Evolutionary conservation across 768 basidiomycete genomes (phyloP).

Genomic region (Mycena belliarum): DNA sequence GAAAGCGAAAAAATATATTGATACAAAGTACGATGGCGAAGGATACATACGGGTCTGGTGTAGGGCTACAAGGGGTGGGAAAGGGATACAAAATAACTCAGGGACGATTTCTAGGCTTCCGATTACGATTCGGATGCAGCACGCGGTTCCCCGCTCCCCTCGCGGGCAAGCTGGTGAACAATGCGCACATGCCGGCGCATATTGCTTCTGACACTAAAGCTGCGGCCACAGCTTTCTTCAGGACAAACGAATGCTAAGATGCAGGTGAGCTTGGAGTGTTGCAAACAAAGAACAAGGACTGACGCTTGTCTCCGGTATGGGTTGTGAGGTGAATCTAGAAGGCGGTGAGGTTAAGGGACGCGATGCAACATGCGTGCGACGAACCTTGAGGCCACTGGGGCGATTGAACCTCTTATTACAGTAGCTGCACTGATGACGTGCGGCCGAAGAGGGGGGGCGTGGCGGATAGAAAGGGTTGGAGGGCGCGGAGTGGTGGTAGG

Average conservation of each 20-base stretch:
- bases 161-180: constrained; percentile 22
- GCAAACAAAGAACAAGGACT: constrained; percentile 27
- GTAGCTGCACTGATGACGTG: constrained; percentile 54
- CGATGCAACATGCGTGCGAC: constrained; percentile 33
- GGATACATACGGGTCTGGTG: constrained; percentile 7
- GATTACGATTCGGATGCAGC: constrained; percentile 21
- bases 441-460: constrained; percentile 23
- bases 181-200: constrained; percentile 65
- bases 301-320: constrained; percentile 64
- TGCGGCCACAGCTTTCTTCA: constrained; percentile 62
- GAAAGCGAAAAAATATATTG: constrained; percentile 8
- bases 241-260: constrained; percentile 58
- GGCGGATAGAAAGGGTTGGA: constrained; percentile 20
- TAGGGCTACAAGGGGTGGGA: constrained; percentile 23
- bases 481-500: constrained; percentile 10
- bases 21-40: constrained; percentile 14
- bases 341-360: constrained; percentile 51
- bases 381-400: constrained; percentile 59
- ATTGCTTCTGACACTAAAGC: constrained; percentile 69
- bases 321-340: constrained; percentile 65
- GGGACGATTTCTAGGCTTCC: constrained; percentile 20
- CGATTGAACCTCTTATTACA: constrained; percentile 61
- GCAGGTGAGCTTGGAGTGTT: constrained; percentile 5
- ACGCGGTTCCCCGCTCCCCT: constrained; percentile 23
- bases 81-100: constrained; percentile 22